phyloP scores from a whole-genome alignment of 1,284 basidiomycete genomes.

The Sporisorium scitamineum region DNA sequence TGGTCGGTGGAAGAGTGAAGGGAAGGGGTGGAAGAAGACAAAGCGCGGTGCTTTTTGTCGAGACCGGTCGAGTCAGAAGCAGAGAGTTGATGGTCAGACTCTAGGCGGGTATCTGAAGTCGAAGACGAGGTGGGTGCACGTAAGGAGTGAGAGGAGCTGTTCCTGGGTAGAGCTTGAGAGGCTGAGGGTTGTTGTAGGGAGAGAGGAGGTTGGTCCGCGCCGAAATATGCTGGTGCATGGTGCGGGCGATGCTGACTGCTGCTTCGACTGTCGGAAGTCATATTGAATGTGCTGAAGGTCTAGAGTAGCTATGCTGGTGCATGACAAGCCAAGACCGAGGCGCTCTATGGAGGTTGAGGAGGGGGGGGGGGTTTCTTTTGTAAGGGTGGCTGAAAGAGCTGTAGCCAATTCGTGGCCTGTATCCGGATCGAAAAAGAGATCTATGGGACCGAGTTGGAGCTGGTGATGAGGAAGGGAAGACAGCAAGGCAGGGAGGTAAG shows the following conservation, averaged over 20 bases:
- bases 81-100: constrained; percentile 13
- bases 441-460: neutral
- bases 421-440: neutral
- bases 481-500: neutral
- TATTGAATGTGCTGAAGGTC: constrained; percentile 9
- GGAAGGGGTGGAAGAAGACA: constrained; percentile 16
- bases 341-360: neutral
- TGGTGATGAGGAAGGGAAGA: neutral
- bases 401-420: no score
- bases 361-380: neutral
- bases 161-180: constrained; percentile 16
- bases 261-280: constrained; percentile 27
- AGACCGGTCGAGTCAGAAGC: constrained; percentile 6
- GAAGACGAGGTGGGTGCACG: constrained; percentile 15
- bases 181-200: constrained; percentile 23
- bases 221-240: constrained; percentile 35
- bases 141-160: constrained; percentile 25
- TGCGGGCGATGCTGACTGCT: constrained; percentile 39
- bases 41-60: constrained; percentile 2
- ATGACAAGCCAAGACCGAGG: constrained; percentile 20
- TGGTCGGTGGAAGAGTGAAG: constrained; percentile 22
- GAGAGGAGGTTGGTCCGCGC: constrained; percentile 29
- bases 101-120: constrained; percentile 26
- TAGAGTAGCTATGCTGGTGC: constrained; percentile 7
- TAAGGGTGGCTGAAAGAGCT: neutral